Conservation (phyloP, 1,139 yeast genomes). For the Geotrichum cucujoidarum region DNA sequence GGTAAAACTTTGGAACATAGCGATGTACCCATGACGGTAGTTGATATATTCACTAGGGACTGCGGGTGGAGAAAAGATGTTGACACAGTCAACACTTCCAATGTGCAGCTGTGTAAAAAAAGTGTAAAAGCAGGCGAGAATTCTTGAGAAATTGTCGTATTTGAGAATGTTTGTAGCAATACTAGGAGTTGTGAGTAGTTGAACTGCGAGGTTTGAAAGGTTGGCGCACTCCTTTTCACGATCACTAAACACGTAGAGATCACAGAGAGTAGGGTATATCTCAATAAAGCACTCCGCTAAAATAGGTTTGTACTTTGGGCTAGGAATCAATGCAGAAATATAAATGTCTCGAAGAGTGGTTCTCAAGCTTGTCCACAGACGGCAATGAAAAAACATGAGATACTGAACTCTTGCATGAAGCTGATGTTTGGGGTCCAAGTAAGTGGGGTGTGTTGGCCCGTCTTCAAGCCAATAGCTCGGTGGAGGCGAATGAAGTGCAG, state of each 20-base stretch:
- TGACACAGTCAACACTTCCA: conserved; percentile 43
- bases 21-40: conserved; percentile 61
- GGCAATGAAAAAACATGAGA: conserved; percentile 59
- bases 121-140: conserved; percentile 61
- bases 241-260: conserved; percentile 63
- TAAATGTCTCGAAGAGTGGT: conserved; percentile 59
- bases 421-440: no score
- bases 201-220: conserved; percentile 73
- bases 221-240: conserved; percentile 79
- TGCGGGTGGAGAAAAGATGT: conserved; percentile 28
- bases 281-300: conserved; percentile 78
- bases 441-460: no score
- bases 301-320: conserved; percentile 52
- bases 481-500: not conserved
- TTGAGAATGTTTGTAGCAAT: conserved; percentile 65
- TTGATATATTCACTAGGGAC: conserved; percentile 49
- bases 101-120: conserved; percentile 57
- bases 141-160: conserved; percentile 67
- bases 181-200: conserved; percentile 77
- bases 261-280: conserved; percentile 69
- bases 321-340: conserved; percentile 64
- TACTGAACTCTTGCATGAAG: conserved; percentile 77
- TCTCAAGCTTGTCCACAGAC: conserved; percentile 69
- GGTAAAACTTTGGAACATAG: conserved; percentile 76
- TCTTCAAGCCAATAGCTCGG: conserved; percentile 38